A percentile compares a stretch with the other conserved stretches of the same genome.
Conservation (phyloP, 768 basidiomycete species). For the Auricularia heimuer region DNA sequence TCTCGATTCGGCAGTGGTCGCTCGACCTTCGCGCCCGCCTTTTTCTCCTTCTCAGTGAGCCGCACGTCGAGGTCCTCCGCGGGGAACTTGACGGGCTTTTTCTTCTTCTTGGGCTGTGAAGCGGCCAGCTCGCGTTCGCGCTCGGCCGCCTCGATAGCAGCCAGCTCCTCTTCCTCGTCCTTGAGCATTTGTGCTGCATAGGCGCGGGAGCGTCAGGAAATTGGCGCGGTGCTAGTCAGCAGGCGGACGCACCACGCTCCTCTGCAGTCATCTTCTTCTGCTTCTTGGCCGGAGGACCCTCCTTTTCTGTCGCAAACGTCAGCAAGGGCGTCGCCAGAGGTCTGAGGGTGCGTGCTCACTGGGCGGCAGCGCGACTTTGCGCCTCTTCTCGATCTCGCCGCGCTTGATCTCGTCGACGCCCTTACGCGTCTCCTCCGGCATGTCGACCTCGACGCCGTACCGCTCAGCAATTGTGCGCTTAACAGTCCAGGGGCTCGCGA, state of each 20-base stretch:
- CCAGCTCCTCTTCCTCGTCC: slow-evolving; percentile 59
- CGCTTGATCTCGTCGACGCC: slow-evolving; percentile 74
- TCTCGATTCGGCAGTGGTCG: slow-evolving; percentile 50
- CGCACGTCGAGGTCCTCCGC: slow-evolving; percentile 85
- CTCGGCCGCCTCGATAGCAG: slow-evolving; percentile 61
- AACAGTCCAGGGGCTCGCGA: slow-evolving; percentile 93
- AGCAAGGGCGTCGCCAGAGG: not conserved
- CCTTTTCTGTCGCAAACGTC: slow-evolving; percentile 52
- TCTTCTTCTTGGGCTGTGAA: slow-evolving; percentile 60
- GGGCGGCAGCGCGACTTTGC: slow-evolving; percentile 42
- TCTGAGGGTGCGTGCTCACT: not conserved
- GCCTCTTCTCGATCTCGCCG: slow-evolving; percentile 85
- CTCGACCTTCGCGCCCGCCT: slow-evolving; percentile 58
- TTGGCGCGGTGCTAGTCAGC: not conserved
- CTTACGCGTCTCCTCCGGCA: slow-evolving; percentile 76
- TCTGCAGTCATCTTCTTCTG: slow-evolving; percentile 69
- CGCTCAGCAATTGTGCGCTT: slow-evolving; percentile 74
- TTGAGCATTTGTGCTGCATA: slow-evolving; percentile 8
- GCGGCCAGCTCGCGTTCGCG: slow-evolving; percentile 56
- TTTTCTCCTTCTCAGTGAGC: slow-evolving; percentile 72
- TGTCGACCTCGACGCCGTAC: slow-evolving; percentile 75
- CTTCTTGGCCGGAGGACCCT: slow-evolving; percentile 66
- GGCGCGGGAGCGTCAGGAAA: slow-evolving; percentile 6
- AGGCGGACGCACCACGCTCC: slow-evolving; percentile 47
- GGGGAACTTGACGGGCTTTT: slow-evolving; percentile 84